These are phyloP conservation scores for Vanderwaltozyma yarrowii DNA, from an alignment of 805 yeast genomes.

Conservation along the genomic window DNA sequence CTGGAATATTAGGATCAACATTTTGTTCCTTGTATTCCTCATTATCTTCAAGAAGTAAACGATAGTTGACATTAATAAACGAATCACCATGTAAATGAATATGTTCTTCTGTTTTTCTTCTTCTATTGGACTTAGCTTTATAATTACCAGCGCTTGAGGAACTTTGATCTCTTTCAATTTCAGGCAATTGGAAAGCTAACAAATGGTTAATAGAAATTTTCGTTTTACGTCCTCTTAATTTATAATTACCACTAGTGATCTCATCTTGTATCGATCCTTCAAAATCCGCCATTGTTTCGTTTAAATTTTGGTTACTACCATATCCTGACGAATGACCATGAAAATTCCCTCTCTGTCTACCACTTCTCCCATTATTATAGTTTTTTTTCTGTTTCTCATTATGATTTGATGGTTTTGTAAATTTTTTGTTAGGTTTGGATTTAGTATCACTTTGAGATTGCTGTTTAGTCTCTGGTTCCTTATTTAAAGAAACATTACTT, in stretches of 20 bases:
- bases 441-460: neutral
- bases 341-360: neutral
- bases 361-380: neutral
- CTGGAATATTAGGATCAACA: slow-evolving; percentile 65
- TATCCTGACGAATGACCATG: neutral
- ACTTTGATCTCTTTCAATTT: slow-evolving; percentile 24
- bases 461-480: no score
- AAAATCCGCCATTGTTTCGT: neutral
- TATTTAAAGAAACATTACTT: no score
- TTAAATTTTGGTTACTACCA: neutral
- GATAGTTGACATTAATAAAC: slow-evolving; percentile 73
- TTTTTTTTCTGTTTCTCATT: neutral
- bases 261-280: slow-evolving; percentile 28
- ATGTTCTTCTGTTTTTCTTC: slow-evolving; percentile 24
- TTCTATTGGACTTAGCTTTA: slow-evolving; percentile 16
- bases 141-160: slow-evolving; percentile 7
- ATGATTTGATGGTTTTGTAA: neutral
- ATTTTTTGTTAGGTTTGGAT: neutral
- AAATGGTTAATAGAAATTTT: slow-evolving; percentile 53
- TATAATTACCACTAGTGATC: slow-evolving; percentile 23
- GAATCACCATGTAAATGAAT: slow-evolving; percentile 51
- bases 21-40: slow-evolving; percentile 47
- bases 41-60: slow-evolving; percentile 66
- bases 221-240: slow-evolving; percentile 32
- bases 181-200: slow-evolving; percentile 45